Base-by-base conservation (phyloP, 169 alveolate species). In the Plasmodium berghei region DNA sequence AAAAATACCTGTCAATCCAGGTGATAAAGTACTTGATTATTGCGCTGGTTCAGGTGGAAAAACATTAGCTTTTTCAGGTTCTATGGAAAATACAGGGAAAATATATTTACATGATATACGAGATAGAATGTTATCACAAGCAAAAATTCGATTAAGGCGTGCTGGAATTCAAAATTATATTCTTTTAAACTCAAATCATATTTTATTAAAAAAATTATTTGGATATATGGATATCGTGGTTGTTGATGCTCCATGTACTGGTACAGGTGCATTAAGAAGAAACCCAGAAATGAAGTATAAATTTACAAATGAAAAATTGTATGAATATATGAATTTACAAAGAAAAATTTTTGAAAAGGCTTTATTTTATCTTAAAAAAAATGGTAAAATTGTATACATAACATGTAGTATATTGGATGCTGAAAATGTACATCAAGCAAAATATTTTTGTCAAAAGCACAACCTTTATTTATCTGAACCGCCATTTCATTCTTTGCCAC, bases 1-100 rank as follows among this genome's bases (percentile, higher is more conserved):
- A 22, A 93, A 93, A 55, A 93, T 95, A 49, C 94, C 97, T 91
- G 97, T 96, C 5, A 92, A 96, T 63, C 98, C 98, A 18, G 98
- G 98, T 3, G 93, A 97, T 52, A 95, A 95, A 58, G 98, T 97
- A 22, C 88, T 97, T 64, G 99, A 97, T 92, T 97, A 91, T 93
- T 97, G 99, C 88, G 98, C 98, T 8, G 99, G 99, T 5, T 85
- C 98, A 18, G 99, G 99, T 5, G 99, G 99, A 12, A 98, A 98
- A 86, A 59, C 98, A 5, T 90, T 98, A 45, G 98, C 97, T 10
- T 96, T 97, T 91, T 98, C 98, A 12, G 97, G 95, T 22, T 73
- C 72, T 55, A 94, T 97, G 97, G 96, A 92, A 72, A 95, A 96
- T 70, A 95, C 90, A 83, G 99, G 99, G 1, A 87, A 95, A 64